These are phyloP conservation scores for Eustoma russellianum DNA, from an alignment of 257 asterid genomes.

Conservation along the genomic window DNA sequence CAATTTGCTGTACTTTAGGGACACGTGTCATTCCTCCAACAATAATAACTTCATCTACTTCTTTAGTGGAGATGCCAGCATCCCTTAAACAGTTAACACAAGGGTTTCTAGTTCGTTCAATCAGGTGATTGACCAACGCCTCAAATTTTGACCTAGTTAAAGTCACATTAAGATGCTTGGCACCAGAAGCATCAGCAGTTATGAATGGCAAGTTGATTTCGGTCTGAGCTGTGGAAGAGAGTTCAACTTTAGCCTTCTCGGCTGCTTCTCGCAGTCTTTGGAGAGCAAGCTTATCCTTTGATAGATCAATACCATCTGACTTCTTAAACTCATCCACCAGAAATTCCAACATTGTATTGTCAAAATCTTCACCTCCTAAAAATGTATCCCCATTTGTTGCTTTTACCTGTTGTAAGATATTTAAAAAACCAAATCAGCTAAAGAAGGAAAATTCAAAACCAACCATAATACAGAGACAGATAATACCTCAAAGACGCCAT, in stretches of 20 bases:
- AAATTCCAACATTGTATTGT: conserved; percentile 89
- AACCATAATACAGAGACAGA: too few relatives aligned
- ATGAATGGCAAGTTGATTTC: conserved; percentile 5
- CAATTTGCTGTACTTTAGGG: conserved; percentile 85
- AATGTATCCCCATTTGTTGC: conserved; percentile 95
- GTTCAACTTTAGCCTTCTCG: conserved; percentile 69
- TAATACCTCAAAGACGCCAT: conserved; percentile 98
- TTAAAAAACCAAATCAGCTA: neutral
- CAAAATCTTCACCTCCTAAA: conserved; percentile 99
- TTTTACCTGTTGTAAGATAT: conserved; percentile 2
- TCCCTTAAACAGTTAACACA: conserved; percentile 97
- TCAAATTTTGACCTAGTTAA: conserved; percentile 92
- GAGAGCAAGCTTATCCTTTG: conserved; percentile 91
- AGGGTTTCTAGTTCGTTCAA: conserved; percentile 93
- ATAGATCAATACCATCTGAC: conserved; percentile 90
- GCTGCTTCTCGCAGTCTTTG: conserved; percentile 85
- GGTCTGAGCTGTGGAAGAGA: conserved; percentile 2
- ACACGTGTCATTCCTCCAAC: conserved; percentile 99
- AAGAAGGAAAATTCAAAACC: neutral
- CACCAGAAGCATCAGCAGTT: conserved; percentile 5
- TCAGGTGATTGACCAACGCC: conserved; percentile 81
- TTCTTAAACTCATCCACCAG: conserved; percentile 90
- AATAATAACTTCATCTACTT: conserved; percentile 84
- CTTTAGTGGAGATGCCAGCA: conserved; percentile 69
- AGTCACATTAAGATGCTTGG: conserved; percentile 21